Evolutionary conservation across 2,329 filamentous ascomycete genomes (phyloP).

Genomic region (Penicillium hordei): DNA sequence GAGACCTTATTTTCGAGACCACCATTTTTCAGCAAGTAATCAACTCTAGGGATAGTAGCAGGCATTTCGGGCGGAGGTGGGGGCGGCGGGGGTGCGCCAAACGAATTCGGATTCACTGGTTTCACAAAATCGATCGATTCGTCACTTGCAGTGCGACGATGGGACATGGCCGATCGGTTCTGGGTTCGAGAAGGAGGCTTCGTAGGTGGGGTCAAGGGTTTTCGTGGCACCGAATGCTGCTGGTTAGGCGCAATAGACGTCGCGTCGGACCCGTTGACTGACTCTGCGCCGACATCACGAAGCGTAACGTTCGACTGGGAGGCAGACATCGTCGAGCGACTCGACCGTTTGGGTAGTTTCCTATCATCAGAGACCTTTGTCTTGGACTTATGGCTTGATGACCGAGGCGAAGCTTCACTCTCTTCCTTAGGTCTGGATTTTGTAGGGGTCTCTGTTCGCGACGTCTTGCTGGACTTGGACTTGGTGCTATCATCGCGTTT

Average conservation of each 20-base stretch:
- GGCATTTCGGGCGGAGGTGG: constrained; percentile 68
- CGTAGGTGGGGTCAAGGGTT: constrained; percentile 30
- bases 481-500: constrained; percentile 37
- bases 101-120: constrained; percentile 32
- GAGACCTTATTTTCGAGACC: constrained; percentile 72
- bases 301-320: constrained; percentile 39
- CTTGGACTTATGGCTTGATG: constrained; percentile 38
- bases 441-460: constrained; percentile 39
- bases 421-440: constrained; percentile 40
- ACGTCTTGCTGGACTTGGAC: constrained; percentile 38
- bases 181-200: constrained; percentile 40
- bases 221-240: constrained; percentile 33
- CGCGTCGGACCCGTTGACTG: constrained; percentile 46
- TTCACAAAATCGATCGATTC: constrained; percentile 37
- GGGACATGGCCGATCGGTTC: constrained; percentile 33
- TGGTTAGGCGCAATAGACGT: constrained; percentile 49
- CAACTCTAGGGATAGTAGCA: constrained; percentile 75
- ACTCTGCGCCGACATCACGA: constrained; percentile 37
- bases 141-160: constrained; percentile 37
- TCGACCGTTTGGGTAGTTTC: constrained; percentile 36
- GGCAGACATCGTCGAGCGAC: constrained; percentile 34
- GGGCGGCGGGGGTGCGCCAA: constrained; percentile 62
- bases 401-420: constrained; percentile 36
- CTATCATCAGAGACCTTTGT: constrained; percentile 34
- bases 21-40: constrained; percentile 88